phyloP scores from a whole-genome alignment of 208 protist genomes.

The Crithidia mellificae region DNA sequence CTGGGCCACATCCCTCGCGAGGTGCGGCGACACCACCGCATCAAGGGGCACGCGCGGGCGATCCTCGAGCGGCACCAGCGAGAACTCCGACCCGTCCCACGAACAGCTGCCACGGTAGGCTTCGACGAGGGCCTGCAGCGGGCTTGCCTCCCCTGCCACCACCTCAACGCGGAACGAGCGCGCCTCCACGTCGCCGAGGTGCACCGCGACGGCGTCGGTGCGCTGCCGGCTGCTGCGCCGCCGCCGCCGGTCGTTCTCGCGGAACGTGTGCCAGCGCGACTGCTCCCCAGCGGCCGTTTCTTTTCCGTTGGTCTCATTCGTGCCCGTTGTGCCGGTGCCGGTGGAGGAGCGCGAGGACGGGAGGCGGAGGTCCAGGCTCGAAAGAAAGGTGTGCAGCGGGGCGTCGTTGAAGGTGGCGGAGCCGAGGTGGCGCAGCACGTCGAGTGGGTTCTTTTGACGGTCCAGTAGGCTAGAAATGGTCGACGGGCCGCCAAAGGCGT shows the following conservation, averaged over 20 bases:
- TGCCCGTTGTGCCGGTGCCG: not conserved
- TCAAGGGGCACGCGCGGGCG: conserved; percentile 5
- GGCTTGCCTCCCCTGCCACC: conserved; percentile 21
- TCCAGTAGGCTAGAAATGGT: conserved; percentile 2
- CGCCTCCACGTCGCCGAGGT: conserved; percentile 40
- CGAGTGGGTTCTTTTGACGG: conserved; percentile 22
- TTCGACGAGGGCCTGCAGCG: conserved; percentile 30
- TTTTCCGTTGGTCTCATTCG: not conserved
- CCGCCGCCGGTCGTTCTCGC: conserved; percentile 8
- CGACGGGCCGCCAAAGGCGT: not conserved
- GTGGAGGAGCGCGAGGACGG: conserved; percentile 7
- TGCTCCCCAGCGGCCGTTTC: not conserved
- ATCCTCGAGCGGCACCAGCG: conserved; percentile 36
- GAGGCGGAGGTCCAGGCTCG: conserved; percentile 24
- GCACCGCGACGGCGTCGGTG: conserved; percentile 30
- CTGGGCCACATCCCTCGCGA: not conserved
- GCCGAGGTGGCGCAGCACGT: conserved; percentile 34
- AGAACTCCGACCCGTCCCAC: conserved; percentile 46
- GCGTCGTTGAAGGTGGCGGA: conserved; percentile 36
- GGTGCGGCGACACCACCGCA: conserved; percentile 4
- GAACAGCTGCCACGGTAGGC: conserved; percentile 25
- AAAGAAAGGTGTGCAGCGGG: conserved; percentile 31
- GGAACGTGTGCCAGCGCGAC: conserved; percentile 9
- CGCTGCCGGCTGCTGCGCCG: conserved; percentile 8
- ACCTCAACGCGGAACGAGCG: conserved; percentile 37